Percentiles rank a stretch among this genome's conserved stretches.
Evolutionary conservation across 176 grass and related monocot species (phyloP).

Genomic region (Oryza punctata): DNA sequence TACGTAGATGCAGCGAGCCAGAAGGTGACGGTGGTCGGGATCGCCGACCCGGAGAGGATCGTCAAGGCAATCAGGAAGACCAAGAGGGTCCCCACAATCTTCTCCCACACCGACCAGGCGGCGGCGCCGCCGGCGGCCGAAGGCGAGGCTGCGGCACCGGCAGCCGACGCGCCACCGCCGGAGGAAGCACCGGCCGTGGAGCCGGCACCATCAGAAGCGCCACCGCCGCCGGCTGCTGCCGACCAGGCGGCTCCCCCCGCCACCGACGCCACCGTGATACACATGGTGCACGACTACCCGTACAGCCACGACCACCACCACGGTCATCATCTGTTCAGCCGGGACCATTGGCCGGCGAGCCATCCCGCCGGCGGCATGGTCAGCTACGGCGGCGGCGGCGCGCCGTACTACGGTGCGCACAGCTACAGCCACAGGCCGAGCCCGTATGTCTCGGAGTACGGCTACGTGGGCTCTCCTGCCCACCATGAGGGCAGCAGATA

Average conservation of each 20-base stretch:
- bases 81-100: conserved; percentile 68
- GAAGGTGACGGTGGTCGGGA: conserved; percentile 79
- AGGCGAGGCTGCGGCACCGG: conserved; percentile 17
- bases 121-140: conserved; percentile 17
- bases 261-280: conserved; percentile 33
- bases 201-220: conserved; percentile 29
- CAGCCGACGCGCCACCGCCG: conserved; percentile 35
- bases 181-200: conserved; percentile 17
- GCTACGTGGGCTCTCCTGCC: conserved; percentile 20
- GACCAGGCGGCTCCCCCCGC: neutral
- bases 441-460: conserved; percentile 43
- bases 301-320: neutral
- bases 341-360: conserved; percentile 35
- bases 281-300: conserved; percentile 55
- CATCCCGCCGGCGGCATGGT: conserved; percentile 30
- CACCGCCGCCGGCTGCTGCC: neutral
- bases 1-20: conserved; percentile 64
- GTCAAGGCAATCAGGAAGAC: conserved; percentile 87
- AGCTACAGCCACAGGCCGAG: conserved; percentile 48
- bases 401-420: conserved; percentile 44
- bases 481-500: conserved; percentile 41
- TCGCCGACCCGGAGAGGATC: conserved; percentile 64
- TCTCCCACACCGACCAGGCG: conserved; percentile 49
- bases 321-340: neutral
- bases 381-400: conserved; percentile 26